Evolutionary conservation across 2,329 filamentous ascomycete species (phyloP), one percentile per base, ranked within the genome.

Genomic region (Endothia cerciana): DNA sequence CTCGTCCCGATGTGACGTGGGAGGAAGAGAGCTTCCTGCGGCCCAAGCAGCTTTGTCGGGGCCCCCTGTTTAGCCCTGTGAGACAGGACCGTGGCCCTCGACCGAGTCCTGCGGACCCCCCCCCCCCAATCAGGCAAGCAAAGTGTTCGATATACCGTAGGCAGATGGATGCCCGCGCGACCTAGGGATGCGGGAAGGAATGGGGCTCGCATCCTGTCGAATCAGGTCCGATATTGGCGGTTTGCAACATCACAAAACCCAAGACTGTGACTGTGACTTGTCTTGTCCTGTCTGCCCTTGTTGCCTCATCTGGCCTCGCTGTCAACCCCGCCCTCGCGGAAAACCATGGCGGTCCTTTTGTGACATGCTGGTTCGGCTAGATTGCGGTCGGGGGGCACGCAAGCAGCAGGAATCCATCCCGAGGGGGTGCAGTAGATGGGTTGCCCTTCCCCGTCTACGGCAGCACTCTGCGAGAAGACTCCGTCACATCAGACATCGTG

Each of bases 31-130:
- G 17, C 13, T 15, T 33, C 10, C 25, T 15, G 28, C 11, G 17
- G 11, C 51, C 51, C 47, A n/a, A 19, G 25, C 10, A n/a, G n/a
- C 28, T 53, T 5, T 53, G 49, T 25, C 22, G 28, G 30, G 28
- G 28, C 28, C 51, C 51, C 38, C 25, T 59, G 57, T 43, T 43
- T 59, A 59, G 57, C 57, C 57, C 57, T 59, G 57, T 59, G 57
- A 59, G 57, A 59, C 57, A 59, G 13, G 25, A 7, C 41, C 8
- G 28, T 19, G 28, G 25, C 47, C 47, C n/a, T n/a, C 13, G 47
- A 11, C 47, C 47, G 47, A 30, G 22, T 17, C 13, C 47, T 51
- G 25, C 4, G 47, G 22, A 13, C 47, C 25, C 47, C 10, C 33
- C n/a, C n/a, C n/a, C n/a, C n/a, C n/a, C n/a, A n/a, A n/a, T n/a